Conservation (phyloP, 2,329 filamentous ascomycete genomes). For the Aureobasidium lini region DNA sequence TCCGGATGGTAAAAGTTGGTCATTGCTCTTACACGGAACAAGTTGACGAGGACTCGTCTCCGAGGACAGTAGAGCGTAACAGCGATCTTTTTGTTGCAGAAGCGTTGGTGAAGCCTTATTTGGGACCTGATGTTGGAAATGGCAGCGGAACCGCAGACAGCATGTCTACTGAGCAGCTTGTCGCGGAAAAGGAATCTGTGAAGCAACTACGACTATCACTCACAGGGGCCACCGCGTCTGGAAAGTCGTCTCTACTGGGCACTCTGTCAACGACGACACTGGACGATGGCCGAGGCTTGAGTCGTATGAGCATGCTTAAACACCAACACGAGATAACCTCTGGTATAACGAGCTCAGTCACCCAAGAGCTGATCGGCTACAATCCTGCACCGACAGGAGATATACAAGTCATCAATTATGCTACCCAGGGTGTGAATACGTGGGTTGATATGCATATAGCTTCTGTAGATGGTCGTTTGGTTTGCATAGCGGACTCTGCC, state of each 20-base stretch:
- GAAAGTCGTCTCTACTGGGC: conserved; percentile 85
- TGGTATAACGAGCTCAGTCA: conserved; percentile 87
- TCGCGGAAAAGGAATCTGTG: conserved; percentile 28
- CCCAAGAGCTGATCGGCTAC: conserved; percentile 90
- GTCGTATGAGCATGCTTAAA: conserved; percentile 77
- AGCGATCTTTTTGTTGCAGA: conserved; percentile 77
- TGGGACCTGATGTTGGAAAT: conserved; percentile 16
- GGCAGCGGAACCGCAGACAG: neutral
- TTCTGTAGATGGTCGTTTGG: conserved; percentile 64
- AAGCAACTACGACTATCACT: conserved; percentile 81
- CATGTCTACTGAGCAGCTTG: neutral
- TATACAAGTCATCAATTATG: conserved; percentile 67
- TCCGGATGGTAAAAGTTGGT: conserved; percentile 77
- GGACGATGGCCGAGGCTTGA: conserved; percentile 89
- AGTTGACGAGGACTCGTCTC: conserved; percentile 15
- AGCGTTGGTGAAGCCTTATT: conserved; percentile 72
- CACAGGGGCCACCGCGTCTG: conserved; percentile 80
- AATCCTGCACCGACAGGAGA: conserved; percentile 25
- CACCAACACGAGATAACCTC: conserved; percentile 90
- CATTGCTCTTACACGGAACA: conserved; percentile 66
- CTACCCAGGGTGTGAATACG: conserved; percentile 75
- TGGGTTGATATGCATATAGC: conserved; percentile 91
- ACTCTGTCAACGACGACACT: conserved; percentile 80
- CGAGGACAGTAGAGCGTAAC: conserved; percentile 20
- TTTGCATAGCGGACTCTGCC: conserved; percentile 86